Evolutionary conservation across 164 flowering plant genomes (phyloP).

Genomic region (Macadamia integrifolia): DNA sequence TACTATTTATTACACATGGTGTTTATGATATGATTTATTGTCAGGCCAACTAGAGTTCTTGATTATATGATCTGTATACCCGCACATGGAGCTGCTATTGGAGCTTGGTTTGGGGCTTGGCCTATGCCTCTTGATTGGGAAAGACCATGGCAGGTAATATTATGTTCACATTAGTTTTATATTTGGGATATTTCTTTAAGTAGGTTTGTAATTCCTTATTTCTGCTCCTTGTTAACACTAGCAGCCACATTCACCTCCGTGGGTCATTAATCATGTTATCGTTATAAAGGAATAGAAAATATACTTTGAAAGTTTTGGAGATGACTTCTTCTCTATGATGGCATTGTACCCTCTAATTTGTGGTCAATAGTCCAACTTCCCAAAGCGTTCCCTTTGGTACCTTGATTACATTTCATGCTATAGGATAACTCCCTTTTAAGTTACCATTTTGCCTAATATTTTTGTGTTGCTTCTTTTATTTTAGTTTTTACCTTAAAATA

Average conservation of each 20-base stretch:
- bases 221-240: not conserved
- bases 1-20: not conserved
- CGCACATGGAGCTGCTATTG: slow-evolving; percentile 84
- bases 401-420: too few relatives aligned
- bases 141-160: slow-evolving; percentile 91
- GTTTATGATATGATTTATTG: slow-evolving; percentile 8
- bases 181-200: not conserved
- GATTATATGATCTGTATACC: slow-evolving; percentile 77
- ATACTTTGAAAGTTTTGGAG: too few relatives aligned
- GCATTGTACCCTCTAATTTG: too few relatives aligned
- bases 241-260: not conserved
- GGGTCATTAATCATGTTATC: not conserved
- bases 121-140: slow-evolving; percentile 99
- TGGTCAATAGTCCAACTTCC: too few relatives aligned
- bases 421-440: too few relatives aligned
- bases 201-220: not conserved
- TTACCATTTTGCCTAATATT: too few relatives aligned
- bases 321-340: too few relatives aligned
- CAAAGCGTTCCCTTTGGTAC: too few relatives aligned
- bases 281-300: not conserved
- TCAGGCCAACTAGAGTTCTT: slow-evolving; percentile 49
- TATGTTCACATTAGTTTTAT: not conserved
- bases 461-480: too few relatives aligned
- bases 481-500: too few relatives aligned
- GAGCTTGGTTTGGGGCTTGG: slow-evolving; percentile 99